These are phyloP conservation scores for Roridomyces roridus DNA, from an alignment of 768 basidiomycete genomes.

Conservation along the genomic window DNA sequence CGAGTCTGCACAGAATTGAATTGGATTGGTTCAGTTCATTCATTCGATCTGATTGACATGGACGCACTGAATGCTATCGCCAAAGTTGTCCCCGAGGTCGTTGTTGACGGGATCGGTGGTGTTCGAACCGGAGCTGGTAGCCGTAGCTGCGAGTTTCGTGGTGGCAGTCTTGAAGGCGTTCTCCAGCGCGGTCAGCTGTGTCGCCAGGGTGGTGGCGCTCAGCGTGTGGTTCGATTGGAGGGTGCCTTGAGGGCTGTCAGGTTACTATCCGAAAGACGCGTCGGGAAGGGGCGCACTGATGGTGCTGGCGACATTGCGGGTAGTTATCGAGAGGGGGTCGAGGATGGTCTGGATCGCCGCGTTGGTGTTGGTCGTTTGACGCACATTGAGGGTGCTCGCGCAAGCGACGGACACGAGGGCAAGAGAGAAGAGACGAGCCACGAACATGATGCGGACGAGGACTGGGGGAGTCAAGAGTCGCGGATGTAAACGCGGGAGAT, in stretches of 20 bases:
- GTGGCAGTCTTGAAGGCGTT: conserved; percentile 32
- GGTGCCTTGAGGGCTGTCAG: conserved; percentile 9
- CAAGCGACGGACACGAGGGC: conserved; percentile 32
- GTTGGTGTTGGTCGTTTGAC: conserved; percentile 42
- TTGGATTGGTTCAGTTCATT: no score
- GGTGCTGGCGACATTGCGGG: conserved; percentile 29
- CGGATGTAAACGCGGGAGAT: neutral
- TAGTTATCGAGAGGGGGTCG: conserved; percentile 29
- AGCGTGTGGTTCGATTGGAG: conserved; percentile 37
- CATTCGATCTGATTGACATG: neutral
- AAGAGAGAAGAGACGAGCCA: conserved; percentile 35
- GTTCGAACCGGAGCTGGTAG: conserved; percentile 39
- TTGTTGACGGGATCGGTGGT: conserved; percentile 40
- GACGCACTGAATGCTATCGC: conserved; percentile 38
- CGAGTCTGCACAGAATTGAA: conserved; percentile 25
- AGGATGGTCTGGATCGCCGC: conserved; percentile 33
- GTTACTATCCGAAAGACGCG: neutral
- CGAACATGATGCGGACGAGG: conserved; percentile 33
- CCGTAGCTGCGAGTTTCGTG: conserved; percentile 26
- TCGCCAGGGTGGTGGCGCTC: conserved; percentile 35
- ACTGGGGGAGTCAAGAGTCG: neutral
- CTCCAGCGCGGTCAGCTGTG: conserved; percentile 33
- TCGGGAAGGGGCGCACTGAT: conserved; percentile 30
- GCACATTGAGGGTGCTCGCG: conserved; percentile 34
- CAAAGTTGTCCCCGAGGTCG: conserved; percentile 37